phyloP scores from a whole-genome alignment of 345 rosid species.

The Crucihimalaya himalaica region DNA sequence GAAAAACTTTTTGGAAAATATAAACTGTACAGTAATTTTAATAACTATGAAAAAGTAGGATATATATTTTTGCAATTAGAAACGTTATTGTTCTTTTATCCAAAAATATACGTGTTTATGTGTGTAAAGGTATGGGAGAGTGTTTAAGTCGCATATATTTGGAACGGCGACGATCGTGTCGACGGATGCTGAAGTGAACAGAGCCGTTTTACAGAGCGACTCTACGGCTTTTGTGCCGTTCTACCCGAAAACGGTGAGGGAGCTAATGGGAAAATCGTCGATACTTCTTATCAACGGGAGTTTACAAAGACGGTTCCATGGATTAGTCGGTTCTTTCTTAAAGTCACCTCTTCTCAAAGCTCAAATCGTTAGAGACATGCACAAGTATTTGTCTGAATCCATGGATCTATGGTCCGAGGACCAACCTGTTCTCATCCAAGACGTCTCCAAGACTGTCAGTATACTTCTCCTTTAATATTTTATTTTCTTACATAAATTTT shows the following conservation, averaged over 20 bases:
- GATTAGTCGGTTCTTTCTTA: constrained; percentile 81
- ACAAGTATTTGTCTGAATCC: constrained; percentile 58
- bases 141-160: constrained; percentile 96
- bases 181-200: constrained; percentile 90
- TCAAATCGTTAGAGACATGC: constrained; percentile 85
- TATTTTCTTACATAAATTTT: neutral
- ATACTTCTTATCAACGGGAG: constrained; percentile 84
- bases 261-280: constrained; percentile 95
- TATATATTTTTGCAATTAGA: neutral
- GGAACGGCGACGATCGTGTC: constrained; percentile 85
- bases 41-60: neutral
- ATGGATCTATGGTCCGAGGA: constrained; percentile 77
- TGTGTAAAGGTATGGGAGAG: constrained; percentile 73
- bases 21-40: no score
- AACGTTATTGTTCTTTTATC: neutral
- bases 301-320: constrained; percentile 89
- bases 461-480: neutral
- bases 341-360: constrained; percentile 82
- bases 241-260: constrained; percentile 90
- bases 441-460: constrained; percentile 80
- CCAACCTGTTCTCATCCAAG: constrained; percentile 70
- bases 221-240: constrained; percentile 78
- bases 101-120: neutral
- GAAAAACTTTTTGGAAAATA: no score
- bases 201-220: constrained; percentile 81